Percentiles rank a stretch among this genome's conserved stretches.
Conservation (phyloP, 257 asterid genomes). For the Prunella vulgaris region DNA sequence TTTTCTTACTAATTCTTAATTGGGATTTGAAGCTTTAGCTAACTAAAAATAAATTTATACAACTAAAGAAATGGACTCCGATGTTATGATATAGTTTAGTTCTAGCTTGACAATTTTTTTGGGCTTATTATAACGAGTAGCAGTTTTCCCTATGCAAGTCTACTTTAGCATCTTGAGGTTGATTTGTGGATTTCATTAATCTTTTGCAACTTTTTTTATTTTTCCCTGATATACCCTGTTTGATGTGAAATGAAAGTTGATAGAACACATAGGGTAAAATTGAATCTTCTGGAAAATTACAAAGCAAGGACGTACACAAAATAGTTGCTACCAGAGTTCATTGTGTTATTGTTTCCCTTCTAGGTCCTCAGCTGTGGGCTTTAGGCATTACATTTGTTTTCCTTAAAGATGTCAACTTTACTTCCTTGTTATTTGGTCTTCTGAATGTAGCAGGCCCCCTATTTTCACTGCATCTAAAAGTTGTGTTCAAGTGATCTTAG, state of each 20-base stretch:
- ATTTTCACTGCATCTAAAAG: background rate
- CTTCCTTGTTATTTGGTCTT: constrained; percentile 6
- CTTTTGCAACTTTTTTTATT: background rate
- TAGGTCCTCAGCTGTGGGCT: background rate
- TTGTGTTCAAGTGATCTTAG: constrained; percentile 5
- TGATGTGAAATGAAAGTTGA: background rate
- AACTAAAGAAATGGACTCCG: background rate
- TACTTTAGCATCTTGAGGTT: background rate
- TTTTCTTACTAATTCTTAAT: background rate
- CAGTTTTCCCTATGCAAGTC: background rate
- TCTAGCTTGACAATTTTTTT: background rate
- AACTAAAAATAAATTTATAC: background rate
- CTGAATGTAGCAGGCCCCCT: background rate
- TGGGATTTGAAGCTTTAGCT: background rate
- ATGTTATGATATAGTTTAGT: background rate
- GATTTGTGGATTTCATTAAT: background rate
- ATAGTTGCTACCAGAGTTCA: background rate
- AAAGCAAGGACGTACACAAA: background rate
- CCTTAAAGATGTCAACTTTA: background rate
- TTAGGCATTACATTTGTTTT: background rate
- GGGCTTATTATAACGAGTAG: background rate
- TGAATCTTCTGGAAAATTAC: background rate
- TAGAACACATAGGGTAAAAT: background rate
- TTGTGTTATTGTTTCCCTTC: background rate
- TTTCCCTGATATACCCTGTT: background rate